Evolutionary conservation across 2,329 filamentous ascomycete genomes (phyloP).

Genomic region (Pseudophaeomoniella oleicola): DNA sequence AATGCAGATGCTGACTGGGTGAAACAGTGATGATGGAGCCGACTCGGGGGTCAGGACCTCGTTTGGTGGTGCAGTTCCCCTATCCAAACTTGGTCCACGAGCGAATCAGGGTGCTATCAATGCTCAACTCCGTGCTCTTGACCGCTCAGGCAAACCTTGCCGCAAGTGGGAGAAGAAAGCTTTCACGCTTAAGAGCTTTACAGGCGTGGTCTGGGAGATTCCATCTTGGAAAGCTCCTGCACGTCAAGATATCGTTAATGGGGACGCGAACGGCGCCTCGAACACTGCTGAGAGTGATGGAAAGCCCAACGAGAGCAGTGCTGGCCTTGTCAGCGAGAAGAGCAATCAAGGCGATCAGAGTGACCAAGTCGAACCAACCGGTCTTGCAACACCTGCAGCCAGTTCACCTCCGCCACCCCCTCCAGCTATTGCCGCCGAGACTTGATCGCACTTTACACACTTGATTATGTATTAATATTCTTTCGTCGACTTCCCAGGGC

Average conservation of each 20-base stretch:
- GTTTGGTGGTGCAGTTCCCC: constrained; percentile 37
- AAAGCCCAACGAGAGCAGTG: constrained; percentile 43
- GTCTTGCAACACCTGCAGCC: constrained; percentile 28
- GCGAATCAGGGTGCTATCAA: constrained; percentile 97
- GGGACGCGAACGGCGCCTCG: constrained; percentile 38
- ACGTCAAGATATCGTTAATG: constrained; percentile 14
- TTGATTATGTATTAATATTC: no score
- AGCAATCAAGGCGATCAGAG: constrained; percentile 40
- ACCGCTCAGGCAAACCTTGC: constrained; percentile 81
- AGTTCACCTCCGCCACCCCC: constrained; percentile 35
- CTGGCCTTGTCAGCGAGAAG: constrained; percentile 45
- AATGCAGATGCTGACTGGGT: no score
- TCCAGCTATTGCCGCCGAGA: constrained; percentile 22
- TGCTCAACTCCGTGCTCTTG: constrained; percentile 82
- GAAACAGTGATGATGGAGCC: constrained; percentile 15
- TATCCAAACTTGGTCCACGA: constrained; percentile 85
- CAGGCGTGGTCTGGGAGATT: constrained; percentile 69
- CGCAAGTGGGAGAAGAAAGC: constrained; percentile 78
- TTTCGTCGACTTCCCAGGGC: no score
- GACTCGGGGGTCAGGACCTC: constrained; percentile 11
- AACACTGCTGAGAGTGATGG: constrained; percentile 41
- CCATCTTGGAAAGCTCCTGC: constrained; percentile 66
- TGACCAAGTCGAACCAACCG: constrained; percentile 28
- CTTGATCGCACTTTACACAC: no score
- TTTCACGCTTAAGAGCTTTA: constrained; percentile 83